phyloP scores from a whole-genome alignment of 2,329 filamentous ascomycete species.

The Ceratocystis papillata region DNA sequence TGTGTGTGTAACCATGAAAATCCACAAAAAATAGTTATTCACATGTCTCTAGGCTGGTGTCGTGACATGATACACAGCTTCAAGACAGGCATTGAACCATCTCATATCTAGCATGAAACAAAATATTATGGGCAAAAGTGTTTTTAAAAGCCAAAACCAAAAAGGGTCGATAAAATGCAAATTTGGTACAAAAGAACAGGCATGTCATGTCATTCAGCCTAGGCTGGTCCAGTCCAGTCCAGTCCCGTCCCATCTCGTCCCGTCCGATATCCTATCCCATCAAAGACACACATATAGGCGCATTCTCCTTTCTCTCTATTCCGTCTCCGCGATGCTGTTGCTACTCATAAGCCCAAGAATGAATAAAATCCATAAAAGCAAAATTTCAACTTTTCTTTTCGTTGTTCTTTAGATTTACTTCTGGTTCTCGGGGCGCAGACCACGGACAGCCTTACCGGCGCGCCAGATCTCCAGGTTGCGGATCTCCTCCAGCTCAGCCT shows the following conservation, averaged over 20 bases:
- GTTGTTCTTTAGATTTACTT: constrained; percentile 42
- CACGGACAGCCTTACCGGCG: constrained; percentile 90
- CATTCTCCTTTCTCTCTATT: constrained; percentile 3
- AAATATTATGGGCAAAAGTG: no score
- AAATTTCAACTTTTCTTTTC: constrained; percentile 9
- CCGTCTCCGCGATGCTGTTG: constrained; percentile 22
- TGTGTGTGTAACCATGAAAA: constrained; percentile 13
- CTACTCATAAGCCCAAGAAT: constrained; percentile 18
- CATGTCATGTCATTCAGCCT: constrained; percentile 4
- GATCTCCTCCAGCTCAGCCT: constrained; percentile 98
- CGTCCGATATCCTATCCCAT: constrained; percentile 19
- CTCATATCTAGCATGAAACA: no score
- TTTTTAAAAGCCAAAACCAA: constrained; percentile 18
- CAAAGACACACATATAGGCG: constrained; percentile 18
- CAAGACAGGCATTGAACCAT: background rate
- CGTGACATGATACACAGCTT: constrained; percentile 9
- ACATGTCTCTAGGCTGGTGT: background rate
- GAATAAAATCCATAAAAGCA: constrained; percentile 14
- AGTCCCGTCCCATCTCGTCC: background rate
- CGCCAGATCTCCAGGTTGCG: constrained; percentile 97
- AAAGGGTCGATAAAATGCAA: constrained; percentile 22
- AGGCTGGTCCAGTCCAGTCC: background rate
- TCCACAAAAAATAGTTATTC: constrained; percentile 6
- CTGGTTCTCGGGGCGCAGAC: constrained; percentile 78
- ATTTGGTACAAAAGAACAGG: constrained; percentile 23